Percentiles rank a stretch among this genome's conserved stretches.
Conservation (phyloP, 169 alveolate genomes). For the Cryptosporidium parvum region DNA sequence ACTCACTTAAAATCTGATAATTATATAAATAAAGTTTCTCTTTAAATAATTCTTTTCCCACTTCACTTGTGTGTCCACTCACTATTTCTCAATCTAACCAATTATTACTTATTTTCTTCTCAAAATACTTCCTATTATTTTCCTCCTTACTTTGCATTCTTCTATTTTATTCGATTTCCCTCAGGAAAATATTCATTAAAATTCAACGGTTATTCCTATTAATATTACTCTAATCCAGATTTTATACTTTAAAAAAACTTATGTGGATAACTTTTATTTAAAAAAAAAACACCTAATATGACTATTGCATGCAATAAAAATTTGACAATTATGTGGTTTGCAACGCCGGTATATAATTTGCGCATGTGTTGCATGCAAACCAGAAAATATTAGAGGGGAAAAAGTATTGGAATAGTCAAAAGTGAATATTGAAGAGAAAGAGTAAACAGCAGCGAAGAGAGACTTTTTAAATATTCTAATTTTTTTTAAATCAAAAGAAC, state of each 20-base stretch:
- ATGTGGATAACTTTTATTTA: not conserved
- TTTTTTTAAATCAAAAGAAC: not conserved
- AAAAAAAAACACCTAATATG: not conserved
- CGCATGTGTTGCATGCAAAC: not conserved
- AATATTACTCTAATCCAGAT: not conserved
- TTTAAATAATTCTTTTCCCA: no score
- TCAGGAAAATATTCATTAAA: not conserved
- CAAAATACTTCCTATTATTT: not conserved
- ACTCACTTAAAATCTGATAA: not conserved
- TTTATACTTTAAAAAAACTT: not conserved
- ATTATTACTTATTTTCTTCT: not conserved
- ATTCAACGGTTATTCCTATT: no score
- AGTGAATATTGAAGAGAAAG: not conserved
- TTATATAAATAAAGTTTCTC: not conserved
- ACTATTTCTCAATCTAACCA: no score
- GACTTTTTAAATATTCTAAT: no score
- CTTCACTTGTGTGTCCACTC: not conserved
- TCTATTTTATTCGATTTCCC: not conserved
- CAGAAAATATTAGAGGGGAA: not conserved
- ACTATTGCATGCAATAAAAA: conserved; percentile 5
- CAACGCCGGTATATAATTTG: not conserved
- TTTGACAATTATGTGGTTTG: not conserved
- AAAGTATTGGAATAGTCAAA: not conserved
- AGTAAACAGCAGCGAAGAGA: not conserved
- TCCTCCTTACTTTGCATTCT: not conserved